Evolutionary conservation across 108 stramenopile species (phyloP).

Genomic region (Licmophora abbreviata): DNA sequence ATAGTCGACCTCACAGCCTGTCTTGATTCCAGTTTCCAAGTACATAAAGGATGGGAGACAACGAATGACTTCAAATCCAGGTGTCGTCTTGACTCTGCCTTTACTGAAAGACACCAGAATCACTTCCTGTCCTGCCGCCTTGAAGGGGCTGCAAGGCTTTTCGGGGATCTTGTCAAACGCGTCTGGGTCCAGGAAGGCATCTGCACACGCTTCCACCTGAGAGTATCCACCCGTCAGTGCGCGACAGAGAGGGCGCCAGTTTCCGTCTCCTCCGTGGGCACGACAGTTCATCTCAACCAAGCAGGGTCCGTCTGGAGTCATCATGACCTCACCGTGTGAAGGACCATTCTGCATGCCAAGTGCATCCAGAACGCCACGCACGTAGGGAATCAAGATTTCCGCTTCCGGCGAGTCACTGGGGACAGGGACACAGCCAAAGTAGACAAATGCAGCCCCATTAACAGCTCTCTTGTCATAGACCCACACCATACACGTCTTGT

Average conservation of each 20-base stretch:
- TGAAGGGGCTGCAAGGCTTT: slow-evolving; percentile 54
- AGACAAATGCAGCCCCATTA: slow-evolving; percentile 82
- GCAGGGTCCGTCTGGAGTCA: slow-evolving; percentile 78
- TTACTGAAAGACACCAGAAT: slow-evolving; percentile 56
- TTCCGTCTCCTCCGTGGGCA: slow-evolving; percentile 92
- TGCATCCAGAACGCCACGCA: slow-evolving; percentile 62
- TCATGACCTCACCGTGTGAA: slow-evolving; percentile 70
- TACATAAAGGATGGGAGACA: slow-evolving; percentile 64
- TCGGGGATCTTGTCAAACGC: slow-evolving; percentile 49
- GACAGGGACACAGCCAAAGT: slow-evolving; percentile 48
- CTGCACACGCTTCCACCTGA: slow-evolving; percentile 72
- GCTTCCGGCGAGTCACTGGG: slow-evolving; percentile 39
- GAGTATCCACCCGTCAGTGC: slow-evolving; percentile 70
- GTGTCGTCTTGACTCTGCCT: slow-evolving; percentile 61
- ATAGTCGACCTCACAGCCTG: slow-evolving; percentile 58
- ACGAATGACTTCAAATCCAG: slow-evolving; percentile 71
- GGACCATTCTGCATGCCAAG: slow-evolving; percentile 58
- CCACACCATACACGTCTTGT: slow-evolving; percentile 83
- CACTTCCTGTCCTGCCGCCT: slow-evolving; percentile 60
- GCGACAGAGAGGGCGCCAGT: slow-evolving; percentile 70
- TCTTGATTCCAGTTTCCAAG: slow-evolving; percentile 44
- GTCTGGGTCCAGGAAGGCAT: slow-evolving; percentile 70
- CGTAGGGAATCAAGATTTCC: slow-evolving; percentile 74
- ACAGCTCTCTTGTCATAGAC: slow-evolving; percentile 84
- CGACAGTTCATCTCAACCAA: slow-evolving; percentile 93